Conservation (phyloP, 768 basidiomycete species). For the Podaxis sp. region DNA sequence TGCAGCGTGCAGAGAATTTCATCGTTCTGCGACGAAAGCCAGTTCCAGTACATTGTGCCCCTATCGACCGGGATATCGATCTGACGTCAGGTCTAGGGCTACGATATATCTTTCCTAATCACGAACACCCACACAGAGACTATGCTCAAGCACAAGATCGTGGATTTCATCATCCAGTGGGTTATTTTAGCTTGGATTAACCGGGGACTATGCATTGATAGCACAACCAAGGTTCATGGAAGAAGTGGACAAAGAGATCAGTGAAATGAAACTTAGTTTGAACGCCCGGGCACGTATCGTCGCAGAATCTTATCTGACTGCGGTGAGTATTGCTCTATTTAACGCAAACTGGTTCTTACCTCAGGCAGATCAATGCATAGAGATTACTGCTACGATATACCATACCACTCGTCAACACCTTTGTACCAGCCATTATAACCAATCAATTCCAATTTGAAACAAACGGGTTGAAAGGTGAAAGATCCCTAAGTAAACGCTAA, state of each 20-base stretch:
- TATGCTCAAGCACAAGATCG: conserved; percentile 99
- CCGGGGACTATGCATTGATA: conserved; percentile 2
- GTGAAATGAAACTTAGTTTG: conserved; percentile 96
- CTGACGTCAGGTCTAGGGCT: conserved; percentile 60
- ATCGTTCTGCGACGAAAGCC: conserved; percentile 95
- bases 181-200: conserved; percentile 22
- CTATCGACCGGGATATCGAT: not conserved
- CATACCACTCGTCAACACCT: conserved; percentile 9
- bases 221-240: conserved; percentile 80
- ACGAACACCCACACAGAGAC: conserved; percentile 96
- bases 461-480: not conserved
- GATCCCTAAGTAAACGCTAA: not conserved
- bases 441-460: not conserved
- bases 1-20: conserved; percentile 97
- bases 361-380: conserved; percentile 38
- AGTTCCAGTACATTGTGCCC: conserved; percentile 58
- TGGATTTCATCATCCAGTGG: conserved; percentile 99
- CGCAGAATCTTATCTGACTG: conserved; percentile 91
- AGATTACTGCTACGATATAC: not conserved
- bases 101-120: conserved; percentile 97
- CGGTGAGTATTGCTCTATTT: conserved; percentile 50
- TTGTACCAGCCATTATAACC: conserved; percentile 12
- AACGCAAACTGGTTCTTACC: conserved; percentile 1
- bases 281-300: conserved; percentile 97
- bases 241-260: conserved; percentile 98